phyloP scores from a whole-genome alignment of 441 rosid species.

The Pelargonium myrrhifolium region DNA sequence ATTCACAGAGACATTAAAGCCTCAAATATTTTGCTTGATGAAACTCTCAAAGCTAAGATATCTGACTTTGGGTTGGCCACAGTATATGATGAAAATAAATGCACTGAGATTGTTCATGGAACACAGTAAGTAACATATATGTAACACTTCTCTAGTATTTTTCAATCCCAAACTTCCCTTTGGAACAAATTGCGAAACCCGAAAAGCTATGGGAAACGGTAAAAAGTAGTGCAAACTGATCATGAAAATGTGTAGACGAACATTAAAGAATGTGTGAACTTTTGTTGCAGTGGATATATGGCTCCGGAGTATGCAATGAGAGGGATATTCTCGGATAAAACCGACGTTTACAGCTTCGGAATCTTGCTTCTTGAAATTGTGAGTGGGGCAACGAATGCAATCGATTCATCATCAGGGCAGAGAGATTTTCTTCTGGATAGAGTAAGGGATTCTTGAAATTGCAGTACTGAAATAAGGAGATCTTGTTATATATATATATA shows the following conservation, averaged over 20 bases:
- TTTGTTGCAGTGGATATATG: background rate
- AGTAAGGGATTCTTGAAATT: too few species aligned
- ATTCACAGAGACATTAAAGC: slow-evolving; percentile 1
- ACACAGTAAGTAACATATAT: background rate
- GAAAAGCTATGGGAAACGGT: too few species aligned
- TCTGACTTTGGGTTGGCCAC: background rate
- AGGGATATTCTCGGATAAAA: background rate
- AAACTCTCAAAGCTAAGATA: background rate
- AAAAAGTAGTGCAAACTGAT: too few species aligned
- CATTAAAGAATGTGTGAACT: too few species aligned
- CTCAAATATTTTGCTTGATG: background rate
- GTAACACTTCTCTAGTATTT: background rate
- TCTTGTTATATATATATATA: too few species aligned
- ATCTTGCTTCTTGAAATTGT: background rate
- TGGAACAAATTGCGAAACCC: too few species aligned
- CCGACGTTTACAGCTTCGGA: background rate
- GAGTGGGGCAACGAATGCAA: background rate
- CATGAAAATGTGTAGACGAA: too few species aligned
- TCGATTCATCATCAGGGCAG: background rate
- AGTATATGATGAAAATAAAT: background rate
- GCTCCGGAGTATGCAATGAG: background rate
- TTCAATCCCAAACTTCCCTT: too few species aligned
- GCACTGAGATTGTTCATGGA: background rate
- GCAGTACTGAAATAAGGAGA: too few species aligned
- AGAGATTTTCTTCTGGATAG: background rate